Evolutionary conservation across 306 rosid genomes (phyloP), one percentile per base, ranked within the genome.

Genomic region (Prunus mongolica): DNA sequence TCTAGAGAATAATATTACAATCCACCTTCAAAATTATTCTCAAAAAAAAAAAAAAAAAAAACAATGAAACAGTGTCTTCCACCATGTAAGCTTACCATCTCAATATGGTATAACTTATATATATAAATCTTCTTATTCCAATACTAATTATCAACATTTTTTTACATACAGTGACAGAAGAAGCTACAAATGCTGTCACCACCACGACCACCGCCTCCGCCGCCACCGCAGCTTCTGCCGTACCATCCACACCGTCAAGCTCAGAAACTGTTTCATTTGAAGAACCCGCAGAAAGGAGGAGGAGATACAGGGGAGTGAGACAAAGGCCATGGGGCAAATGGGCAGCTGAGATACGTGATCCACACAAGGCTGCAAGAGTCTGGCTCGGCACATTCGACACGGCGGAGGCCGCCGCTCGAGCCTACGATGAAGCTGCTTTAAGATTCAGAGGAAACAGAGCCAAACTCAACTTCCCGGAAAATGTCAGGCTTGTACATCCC

Each of bases 311-410:
- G 79, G 98, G 98, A 74, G 98, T 95, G 57, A 85, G 98, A 67
- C 97, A 92, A 86, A 83, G 98, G 24, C 98, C 98, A 0, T 95
- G 98, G 98, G 98, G 98, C 0, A 95, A 95, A 79, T 95, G 98
- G 98, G 98, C 98, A 16, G 98, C 98, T 2, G 98, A 95, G 74
- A 95, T 95, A 67, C 93, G 98, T 0, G 98, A 95, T 56, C 98
- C 98, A 0, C 97, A 92, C 76, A 95, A 90, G 84, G 98, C 98
- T 6, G 97, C 98, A 0, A 83, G 98, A 54, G 98, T 95, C 12
- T 95, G 98, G 98, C 97, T 95, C 4, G 98, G 98, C 1, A 95
- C 98, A 0, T 95, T 95, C 74, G 97, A 95, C 41, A 95, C 97
- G 0, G 99, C 99, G 3, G 97, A 92, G 67, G 99, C 92, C 4